Evolutionary conservation across 2,329 filamentous ascomycete species (phyloP).

Genomic region (Coleophoma crateriformis): DNA sequence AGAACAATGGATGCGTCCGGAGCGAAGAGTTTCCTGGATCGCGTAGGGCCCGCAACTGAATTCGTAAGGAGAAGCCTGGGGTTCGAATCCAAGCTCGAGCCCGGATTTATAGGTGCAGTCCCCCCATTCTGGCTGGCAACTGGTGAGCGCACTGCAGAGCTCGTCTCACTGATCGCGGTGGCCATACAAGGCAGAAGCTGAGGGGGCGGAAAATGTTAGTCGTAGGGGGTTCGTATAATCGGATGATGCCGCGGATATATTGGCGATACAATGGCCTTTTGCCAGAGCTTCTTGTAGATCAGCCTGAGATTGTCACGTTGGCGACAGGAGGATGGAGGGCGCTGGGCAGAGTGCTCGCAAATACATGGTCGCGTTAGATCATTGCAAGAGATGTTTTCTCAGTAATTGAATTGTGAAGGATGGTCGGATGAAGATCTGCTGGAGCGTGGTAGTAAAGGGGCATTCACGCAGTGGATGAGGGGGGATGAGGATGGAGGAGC

Average conservation of each 20-base stretch:
- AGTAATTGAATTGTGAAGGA: not conserved
- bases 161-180: not conserved
- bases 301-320: not conserved
- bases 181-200: not conserved
- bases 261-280: no score
- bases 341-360: not conserved
- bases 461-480: constrained; percentile 15
- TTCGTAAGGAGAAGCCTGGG: not conserved
- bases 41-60: not conserved
- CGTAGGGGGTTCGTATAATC: no score
- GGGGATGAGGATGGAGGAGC: constrained; percentile 14
- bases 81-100: not conserved
- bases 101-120: not conserved
- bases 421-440: not conserved
- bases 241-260: no score
- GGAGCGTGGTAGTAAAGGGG: not conserved
- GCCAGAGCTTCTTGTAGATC: no score
- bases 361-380: constrained; percentile 1
- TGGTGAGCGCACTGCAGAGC: no score
- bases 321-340: not conserved
- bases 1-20: constrained; percentile 63
- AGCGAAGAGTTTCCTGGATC: constrained; percentile 10
- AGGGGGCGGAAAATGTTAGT: not conserved
- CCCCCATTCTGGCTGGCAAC: no score
- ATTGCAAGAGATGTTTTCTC: not conserved